Conservation (phyloP, 345 rosid genomes). For the Bruguiera parviflora region DNA sequence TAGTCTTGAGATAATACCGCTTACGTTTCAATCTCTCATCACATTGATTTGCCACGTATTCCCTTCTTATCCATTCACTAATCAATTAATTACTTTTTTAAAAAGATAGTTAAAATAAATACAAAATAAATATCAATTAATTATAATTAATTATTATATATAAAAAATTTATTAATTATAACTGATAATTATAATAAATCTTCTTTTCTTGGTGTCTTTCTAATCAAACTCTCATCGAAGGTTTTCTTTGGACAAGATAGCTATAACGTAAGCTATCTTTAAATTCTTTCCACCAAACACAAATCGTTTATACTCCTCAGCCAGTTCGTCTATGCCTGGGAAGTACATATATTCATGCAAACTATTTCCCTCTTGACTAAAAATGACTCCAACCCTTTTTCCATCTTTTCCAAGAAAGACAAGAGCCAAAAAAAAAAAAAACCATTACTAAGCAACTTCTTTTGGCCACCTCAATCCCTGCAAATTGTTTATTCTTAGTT, state of each 20-base stretch:
- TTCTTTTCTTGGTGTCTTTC: too few relatives aligned
- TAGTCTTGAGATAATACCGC: conserved; percentile 24
- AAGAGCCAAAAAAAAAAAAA: too few relatives aligned
- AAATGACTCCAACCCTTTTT: neutral
- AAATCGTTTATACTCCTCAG: neutral
- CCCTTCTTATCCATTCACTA: conserved; percentile 33
- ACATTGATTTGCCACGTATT: conserved; percentile 25
- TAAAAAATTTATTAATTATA: too few relatives aligned
- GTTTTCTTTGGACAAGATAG: neutral
- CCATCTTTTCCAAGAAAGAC: too few relatives aligned
- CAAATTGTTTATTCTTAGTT: too few relatives aligned
- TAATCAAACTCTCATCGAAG: neutral
- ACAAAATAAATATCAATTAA: too few relatives aligned
- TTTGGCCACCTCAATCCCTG: too few relatives aligned
- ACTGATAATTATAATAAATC: too few relatives aligned
- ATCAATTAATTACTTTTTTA: neutral
- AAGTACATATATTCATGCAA: neutral
- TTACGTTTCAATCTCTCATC: conserved; percentile 13
- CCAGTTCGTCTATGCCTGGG: neutral
- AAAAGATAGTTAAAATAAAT: too few relatives aligned
- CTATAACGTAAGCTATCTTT: neutral
- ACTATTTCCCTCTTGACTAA: neutral
- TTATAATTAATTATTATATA: too few relatives aligned
- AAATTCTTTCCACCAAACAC: neutral
- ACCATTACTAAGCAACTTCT: too few relatives aligned